A percentile compares a stretch with the other conserved stretches of the same genome.
These are phyloP conservation scores for Penicillium arizonense DNA, from an alignment of 495 filamentous ascomycete genomes.

Conservation along the genomic window DNA sequence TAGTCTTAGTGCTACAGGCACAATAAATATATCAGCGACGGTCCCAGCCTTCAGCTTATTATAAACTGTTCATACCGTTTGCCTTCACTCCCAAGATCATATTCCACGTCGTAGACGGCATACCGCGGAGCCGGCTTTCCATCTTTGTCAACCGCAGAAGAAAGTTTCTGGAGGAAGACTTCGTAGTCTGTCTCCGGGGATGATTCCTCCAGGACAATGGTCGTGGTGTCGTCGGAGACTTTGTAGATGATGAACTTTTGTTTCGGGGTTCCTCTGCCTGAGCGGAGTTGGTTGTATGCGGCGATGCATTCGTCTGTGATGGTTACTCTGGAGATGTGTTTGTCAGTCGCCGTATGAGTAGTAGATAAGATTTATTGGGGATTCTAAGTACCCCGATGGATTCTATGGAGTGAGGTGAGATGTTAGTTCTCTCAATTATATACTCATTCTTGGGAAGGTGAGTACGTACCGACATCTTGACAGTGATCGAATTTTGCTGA, in stretches of 20 bases:
- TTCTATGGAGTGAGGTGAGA: not conserved
- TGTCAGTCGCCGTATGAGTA: not conserved
- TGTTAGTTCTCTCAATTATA: not conserved
- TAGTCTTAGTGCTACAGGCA: slow-evolving; percentile 70
- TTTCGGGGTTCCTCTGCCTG: slow-evolving; percentile 52
- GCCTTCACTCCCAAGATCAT: slow-evolving; percentile 70
- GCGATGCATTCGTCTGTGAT: slow-evolving; percentile 68
- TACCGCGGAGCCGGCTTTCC: slow-evolving; percentile 66
- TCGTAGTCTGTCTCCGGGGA: slow-evolving; percentile 59
- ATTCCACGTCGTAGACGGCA: slow-evolving; percentile 80
- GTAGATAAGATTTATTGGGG: not conserved
- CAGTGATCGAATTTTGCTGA: not conserved
- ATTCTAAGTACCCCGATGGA: not conserved
- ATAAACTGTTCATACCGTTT: slow-evolving; percentile 48
- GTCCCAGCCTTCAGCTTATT: too few species aligned
- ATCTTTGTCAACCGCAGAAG: slow-evolving; percentile 61
- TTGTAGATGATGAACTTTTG: slow-evolving; percentile 87
- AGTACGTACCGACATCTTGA: not conserved
- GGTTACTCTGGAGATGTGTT: slow-evolving; percentile 52
- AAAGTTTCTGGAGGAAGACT: slow-evolving; percentile 64
- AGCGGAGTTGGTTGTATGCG: slow-evolving; percentile 79
- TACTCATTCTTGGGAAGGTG: not conserved
- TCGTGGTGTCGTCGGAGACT: slow-evolving; percentile 75
- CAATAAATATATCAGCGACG: not conserved
- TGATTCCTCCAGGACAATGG: slow-evolving; percentile 71